Base-by-base conservation (phyloP, 2,329 filamentous ascomycete species). In the Trichoderma sp. region DNA sequence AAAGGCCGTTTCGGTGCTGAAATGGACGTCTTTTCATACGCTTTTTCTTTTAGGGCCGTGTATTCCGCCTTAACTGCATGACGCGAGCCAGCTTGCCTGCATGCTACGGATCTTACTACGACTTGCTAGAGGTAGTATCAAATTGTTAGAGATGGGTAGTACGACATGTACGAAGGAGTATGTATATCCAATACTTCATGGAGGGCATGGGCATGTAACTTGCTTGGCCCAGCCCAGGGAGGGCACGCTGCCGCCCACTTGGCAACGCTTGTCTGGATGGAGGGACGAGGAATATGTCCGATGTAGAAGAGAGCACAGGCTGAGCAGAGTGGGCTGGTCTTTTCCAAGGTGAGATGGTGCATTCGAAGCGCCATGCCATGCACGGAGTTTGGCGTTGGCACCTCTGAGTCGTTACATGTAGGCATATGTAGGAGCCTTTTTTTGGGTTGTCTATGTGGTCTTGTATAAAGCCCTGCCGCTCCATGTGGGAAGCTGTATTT, bases 21-120 rank as follows among this genome's bases (percentile, higher is more conserved):
- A 57, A 15, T 28, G 53, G 64, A 67, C 24, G 32, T 12, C n/a
- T 39, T 39, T 57, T 57, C 21, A 32, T 9, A 60, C 34, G 24
- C 18, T 62, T 21, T 18, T 62, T 39, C 14, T 53, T 6, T 30
- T 47, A 15, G 66, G 39, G 56, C 56, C 32, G 56, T 43, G 7
- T 56, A 36, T 39, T 68, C 64, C 47, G 64, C 62, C 36, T 58
- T 57, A 26, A 47, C 30, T 67, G 62, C 67, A 72, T 73, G 68
- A 62, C 61, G 71, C 67, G 67, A 71, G 71, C 66, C 61, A 70
- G 36, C 60, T 72, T 63, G 67, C 21, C 66, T 71, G 71, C 67
- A 71, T 66, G 68, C 30, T 61, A 47, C 64, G 71, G 57, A 69
- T 72, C 71, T 63, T 60, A 21, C 57, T 60, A n/a, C 7, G 21